A percentile compares a stretch with the other conserved stretches of the same genome.
Conservation (phyloP, 148 eudicot species). For the Nepenthes gracilis region DNA sequence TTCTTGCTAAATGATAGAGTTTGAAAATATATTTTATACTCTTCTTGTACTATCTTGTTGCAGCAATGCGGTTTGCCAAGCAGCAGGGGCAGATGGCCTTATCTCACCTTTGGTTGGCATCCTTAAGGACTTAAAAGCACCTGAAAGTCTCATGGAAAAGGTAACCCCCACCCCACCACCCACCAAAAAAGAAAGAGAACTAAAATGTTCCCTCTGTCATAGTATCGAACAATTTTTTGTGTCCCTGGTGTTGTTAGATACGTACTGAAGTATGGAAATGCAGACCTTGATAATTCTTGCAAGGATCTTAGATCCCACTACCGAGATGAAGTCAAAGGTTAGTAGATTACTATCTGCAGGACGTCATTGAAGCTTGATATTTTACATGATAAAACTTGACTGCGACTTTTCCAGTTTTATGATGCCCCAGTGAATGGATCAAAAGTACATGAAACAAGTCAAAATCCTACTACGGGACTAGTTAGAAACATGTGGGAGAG, state of each 20-base stretch:
- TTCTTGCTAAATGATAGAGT: conserved; percentile 2
- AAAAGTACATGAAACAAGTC: conserved; percentile 16
- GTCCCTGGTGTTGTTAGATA: conserved; percentile 3
- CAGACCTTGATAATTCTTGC: conserved; percentile 63
- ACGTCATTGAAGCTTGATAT: neutral
- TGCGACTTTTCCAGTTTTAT: conserved; percentile 36
- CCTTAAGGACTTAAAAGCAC: conserved; percentile 31
- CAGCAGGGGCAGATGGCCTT: conserved; percentile 49
- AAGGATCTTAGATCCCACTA: conserved; percentile 64
- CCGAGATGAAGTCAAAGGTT: conserved; percentile 65
- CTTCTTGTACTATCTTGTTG: conserved; percentile 14
- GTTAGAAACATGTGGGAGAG: conserved; percentile 15
- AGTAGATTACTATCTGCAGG: conserved; percentile 4
- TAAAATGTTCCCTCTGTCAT: neutral
- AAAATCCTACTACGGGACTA: conserved; percentile 6
- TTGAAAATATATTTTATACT: conserved; percentile 10
- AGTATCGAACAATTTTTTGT: neutral
- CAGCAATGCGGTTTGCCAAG: conserved; percentile 56
- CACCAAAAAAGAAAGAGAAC: neutral
- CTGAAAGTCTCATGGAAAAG: conserved; percentile 37
- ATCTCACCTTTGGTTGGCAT: conserved; percentile 30
- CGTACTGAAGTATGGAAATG: conserved; percentile 10
- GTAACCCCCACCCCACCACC: conserved; percentile 12
- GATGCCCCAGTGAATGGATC: conserved; percentile 53
- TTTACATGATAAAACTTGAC: conserved; percentile 3